Evolutionary conservation across 495 filamentous ascomycete species (phyloP).

Genomic region (Lophiotrema nucula): DNA sequence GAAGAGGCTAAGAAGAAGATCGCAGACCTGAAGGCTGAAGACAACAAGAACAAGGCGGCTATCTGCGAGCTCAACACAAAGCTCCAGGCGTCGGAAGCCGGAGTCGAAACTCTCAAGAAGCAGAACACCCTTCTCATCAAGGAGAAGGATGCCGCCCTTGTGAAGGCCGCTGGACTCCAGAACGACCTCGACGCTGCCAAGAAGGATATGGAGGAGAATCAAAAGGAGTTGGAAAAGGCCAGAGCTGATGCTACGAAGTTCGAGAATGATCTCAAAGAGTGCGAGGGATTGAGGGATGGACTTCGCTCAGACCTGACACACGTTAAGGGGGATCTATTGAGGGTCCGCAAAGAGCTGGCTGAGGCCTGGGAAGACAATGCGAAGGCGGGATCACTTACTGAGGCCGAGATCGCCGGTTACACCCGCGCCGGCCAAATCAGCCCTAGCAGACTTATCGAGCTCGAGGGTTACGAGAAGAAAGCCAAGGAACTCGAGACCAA

Average conservation of each 20-base stretch:
- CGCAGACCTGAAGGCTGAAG: neutral
- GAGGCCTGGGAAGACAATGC: too few relatives aligned
- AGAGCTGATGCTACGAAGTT: neutral
- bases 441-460: too few relatives aligned
- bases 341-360: too few relatives aligned
- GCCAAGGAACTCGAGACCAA: neutral
- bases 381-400: too few relatives aligned
- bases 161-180: neutral
- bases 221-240: neutral
- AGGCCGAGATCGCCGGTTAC: too few relatives aligned
- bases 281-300: too few relatives aligned
- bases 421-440: too few relatives aligned
- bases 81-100: neutral
- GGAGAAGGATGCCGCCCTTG: neutral
- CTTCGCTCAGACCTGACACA: too few relatives aligned
- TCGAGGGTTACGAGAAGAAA: too few relatives aligned
- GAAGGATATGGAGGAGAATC: neutral
- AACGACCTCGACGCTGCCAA: neutral
- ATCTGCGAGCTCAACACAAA: neutral
- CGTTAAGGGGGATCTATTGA: too few relatives aligned
- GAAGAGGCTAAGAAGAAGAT: neutral
- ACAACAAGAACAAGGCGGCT: neutral
- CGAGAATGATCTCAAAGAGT: too few relatives aligned
- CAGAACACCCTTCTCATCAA: neutral
- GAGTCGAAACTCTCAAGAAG: neutral